Conservation (phyloP, 1,139 yeast species). For the Hemisphaericaspora xylofermentans region DNA sequence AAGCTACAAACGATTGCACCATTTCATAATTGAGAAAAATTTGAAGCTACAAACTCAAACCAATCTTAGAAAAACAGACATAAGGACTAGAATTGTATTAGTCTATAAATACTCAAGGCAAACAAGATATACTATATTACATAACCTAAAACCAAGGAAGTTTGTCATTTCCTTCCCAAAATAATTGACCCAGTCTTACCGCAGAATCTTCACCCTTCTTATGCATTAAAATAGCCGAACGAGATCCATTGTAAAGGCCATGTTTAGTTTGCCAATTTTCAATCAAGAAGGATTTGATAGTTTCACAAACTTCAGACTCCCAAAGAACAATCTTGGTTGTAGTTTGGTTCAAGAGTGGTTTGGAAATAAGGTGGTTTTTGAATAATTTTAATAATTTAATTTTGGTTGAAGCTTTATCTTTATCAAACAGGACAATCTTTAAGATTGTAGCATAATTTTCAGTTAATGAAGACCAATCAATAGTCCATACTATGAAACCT, state of each 20-base stretch:
- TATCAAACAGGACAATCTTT: slow-evolving; percentile 24
- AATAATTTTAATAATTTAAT: slow-evolving; percentile 26
- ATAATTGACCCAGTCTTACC: slow-evolving; percentile 25
- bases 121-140: no score
- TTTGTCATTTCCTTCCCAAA: slow-evolving; percentile 49
- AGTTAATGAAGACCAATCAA: slow-evolving; percentile 30
- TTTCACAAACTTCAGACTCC: slow-evolving; percentile 32
- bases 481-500: slow-evolving; percentile 43
- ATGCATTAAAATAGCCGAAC: slow-evolving; percentile 37
- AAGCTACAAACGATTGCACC: no score
- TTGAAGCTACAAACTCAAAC: not conserved
- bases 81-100: slow-evolving; percentile 1
- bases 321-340: slow-evolving; percentile 31
- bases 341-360: slow-evolving; percentile 9
- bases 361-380: slow-evolving; percentile 17
- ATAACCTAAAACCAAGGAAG: slow-evolving; percentile 42
- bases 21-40: not conserved
- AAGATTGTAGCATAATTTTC: slow-evolving; percentile 31
- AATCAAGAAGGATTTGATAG: slow-evolving; percentile 17
- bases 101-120: slow-evolving; percentile 1
- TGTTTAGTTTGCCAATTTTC: slow-evolving; percentile 15
- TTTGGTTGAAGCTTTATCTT: slow-evolving; percentile 18
- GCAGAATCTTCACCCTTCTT: slow-evolving; percentile 23
- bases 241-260: slow-evolving; percentile 35
- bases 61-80: not conserved